Base-by-base conservation (phyloP, 2,329 filamentous ascomycete genomes). In the Calonectria montana region DNA sequence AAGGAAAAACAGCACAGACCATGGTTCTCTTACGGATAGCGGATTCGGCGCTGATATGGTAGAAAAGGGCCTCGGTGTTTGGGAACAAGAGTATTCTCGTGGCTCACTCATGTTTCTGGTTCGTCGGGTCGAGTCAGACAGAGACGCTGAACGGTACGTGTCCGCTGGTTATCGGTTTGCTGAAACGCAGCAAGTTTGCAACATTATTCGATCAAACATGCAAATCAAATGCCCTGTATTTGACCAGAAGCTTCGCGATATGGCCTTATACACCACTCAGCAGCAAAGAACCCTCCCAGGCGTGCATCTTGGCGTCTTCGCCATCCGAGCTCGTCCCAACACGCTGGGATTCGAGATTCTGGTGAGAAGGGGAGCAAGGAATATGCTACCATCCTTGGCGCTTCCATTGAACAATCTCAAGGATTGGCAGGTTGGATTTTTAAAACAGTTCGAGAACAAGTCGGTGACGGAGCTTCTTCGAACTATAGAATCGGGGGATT, bases 61-160 rank as follows among this genome's bases (percentile, higher is more conserved):
- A 1, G 86, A 89, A 74, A 87, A 87, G 73, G 86, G 83, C 0
- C 63, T 82, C 35, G 68, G 73, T 21, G 67, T 75, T 5, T 75
- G 74, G 53, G 73, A 79, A 27, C 77, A 82, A 18, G 80, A 83
- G 35, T 88, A 91, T 43, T 93, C 93, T 4, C 91, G 91, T 71
- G 95, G 95, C 0, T 94, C 96, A 66, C 87, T 97, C 55, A 90
- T 98, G 81, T 95, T 97, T 77, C 88, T 97, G 12, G 92, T 95
- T 7, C 93, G 92, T 13, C 88, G 88, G 50, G 87, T 93, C 2
- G 86, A 87, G 39, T 86, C 83, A 39, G 86, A 86, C 39, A 85
- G 88, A 1, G 93, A 95, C 41, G 87, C 89, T 0, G 87, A 90
- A 64, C 88, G 88, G 31, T 87, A 97, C 16, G 89, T 92, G 73